These are phyloP conservation scores for Epichloe coenophiala DNA, from an alignment of 2,329 filamentous ascomycete genomes.

Conservation along the genomic window DNA sequence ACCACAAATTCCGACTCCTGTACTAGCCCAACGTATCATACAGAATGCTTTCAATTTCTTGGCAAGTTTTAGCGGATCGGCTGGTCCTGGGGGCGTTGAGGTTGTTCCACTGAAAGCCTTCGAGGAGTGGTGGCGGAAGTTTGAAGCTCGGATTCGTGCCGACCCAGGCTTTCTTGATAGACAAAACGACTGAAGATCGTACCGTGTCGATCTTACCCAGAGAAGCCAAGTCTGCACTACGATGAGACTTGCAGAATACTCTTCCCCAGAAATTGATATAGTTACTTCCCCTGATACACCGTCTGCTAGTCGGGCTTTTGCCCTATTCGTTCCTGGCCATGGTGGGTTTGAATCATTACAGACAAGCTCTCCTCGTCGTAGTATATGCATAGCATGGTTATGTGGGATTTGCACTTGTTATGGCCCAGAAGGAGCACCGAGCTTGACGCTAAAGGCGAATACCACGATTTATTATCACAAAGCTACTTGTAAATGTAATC, in stretches of 20 bases:
- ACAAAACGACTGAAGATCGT: constrained; percentile 14
- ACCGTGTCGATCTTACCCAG: not conserved
- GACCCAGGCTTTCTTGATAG: constrained; percentile 85
- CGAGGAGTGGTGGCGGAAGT: constrained; percentile 96
- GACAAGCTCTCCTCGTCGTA: no score
- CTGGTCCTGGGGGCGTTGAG: constrained; percentile 52
- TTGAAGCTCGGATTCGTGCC: constrained; percentile 70
- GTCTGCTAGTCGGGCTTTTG: no score
- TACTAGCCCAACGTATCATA: constrained; percentile 86
- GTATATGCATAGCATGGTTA: no score
- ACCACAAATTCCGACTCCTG: constrained; percentile 47
- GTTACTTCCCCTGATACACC: no score
- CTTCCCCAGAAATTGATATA: no score
- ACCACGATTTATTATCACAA: not conserved
- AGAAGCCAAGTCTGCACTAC: not conserved
- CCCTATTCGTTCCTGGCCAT: no score
- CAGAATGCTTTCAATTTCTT: constrained; percentile 96
- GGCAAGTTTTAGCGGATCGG: constrained; percentile 64
- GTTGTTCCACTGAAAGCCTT: constrained; percentile 91
- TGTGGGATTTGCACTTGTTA: no score
- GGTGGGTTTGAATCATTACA: no score
- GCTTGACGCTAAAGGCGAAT: not conserved
- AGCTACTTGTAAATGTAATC: not conserved
- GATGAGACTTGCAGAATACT: no score
- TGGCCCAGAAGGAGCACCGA: no score